Evolutionary conservation across 1,284 basidiomycete species (phyloP).

Genomic region (Kwoniella shivajii): DNA sequence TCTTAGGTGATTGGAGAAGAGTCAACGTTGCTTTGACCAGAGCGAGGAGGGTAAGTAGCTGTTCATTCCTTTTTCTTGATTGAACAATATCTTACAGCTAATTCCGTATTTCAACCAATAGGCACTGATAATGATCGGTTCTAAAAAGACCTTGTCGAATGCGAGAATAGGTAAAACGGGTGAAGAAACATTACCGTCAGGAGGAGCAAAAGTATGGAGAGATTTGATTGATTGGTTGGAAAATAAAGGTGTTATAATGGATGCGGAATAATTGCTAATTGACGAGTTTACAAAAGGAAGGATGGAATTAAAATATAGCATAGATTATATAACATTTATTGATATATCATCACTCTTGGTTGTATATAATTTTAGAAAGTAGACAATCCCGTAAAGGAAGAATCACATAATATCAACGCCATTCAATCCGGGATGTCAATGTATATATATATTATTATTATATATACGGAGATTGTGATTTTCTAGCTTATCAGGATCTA

Average conservation of each 20-base stretch:
- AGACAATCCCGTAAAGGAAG: too few species aligned
- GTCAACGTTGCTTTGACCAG: slow-evolving; percentile 87
- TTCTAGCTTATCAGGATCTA: too few species aligned
- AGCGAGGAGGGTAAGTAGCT: slow-evolving; percentile 66
- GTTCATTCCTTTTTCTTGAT: not conserved
- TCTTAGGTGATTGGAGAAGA: slow-evolving; percentile 82
- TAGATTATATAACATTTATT: too few species aligned
- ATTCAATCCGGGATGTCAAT: too few species aligned
- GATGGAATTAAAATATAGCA: too few species aligned
- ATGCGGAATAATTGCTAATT: slow-evolving; percentile 25
- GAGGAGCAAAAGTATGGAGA: slow-evolving; percentile 45
- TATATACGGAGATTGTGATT: too few species aligned
- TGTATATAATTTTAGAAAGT: too few species aligned
- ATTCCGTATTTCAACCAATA: slow-evolving; percentile 9
- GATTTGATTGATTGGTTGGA: slow-evolving; percentile 38
- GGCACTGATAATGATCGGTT: slow-evolving; percentile 75
- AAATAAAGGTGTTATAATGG: slow-evolving; percentile 33
- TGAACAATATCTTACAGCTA: not conserved
- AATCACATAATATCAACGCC: too few species aligned
- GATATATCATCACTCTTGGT: too few species aligned
- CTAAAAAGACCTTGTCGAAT: slow-evolving; percentile 65
- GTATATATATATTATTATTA: too few species aligned
- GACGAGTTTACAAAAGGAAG: too few species aligned
- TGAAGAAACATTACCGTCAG: slow-evolving; percentile 32
- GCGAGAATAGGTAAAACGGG: slow-evolving; percentile 29